Base-by-base conservation (phyloP, 768 basidiomycete species). In the Pleurotus citrinopileatus region DNA sequence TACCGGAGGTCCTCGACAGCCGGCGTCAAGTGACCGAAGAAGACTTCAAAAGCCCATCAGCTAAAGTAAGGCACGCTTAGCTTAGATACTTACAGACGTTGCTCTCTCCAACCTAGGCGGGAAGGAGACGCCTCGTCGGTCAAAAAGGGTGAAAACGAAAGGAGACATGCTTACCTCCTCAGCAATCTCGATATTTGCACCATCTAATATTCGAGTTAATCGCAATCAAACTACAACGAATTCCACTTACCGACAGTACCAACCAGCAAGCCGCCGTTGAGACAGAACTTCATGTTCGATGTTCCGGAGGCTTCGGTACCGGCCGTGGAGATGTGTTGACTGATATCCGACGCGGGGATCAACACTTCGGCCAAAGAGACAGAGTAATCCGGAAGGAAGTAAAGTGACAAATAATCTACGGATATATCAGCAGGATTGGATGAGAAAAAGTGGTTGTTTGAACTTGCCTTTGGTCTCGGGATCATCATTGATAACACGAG, bases 361-460 rank as follows among this genome's bases (percentile, higher is more conserved):
- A 94, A 76, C 20, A 94, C 73, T 65, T 93, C 91, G 1, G 91
- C 89, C 42, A 90, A 69, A 42, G 87, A 88, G 34, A 90, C 92
- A 1, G 86, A 89, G 72, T 99, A 99, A 67, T 98, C 96, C 0
- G 97, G 95, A 17, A 99, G 79, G 88, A 98, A 98, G 76, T 88
- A 91, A 57, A 98, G 79, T 42, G 84, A 84, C 59, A 98, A 85
- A 59, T 89, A 84, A 56, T 91, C 86, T 61, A 85, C 87, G 8
- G 8, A 26, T 93, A 90, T 51, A 97, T 94, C 23, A 28, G 22
- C 26, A 36, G 26, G 5, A 29, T 4, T 42, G n/a, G 26, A 36
- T 2, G 2, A 29, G 7, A 47, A 9, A 42, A 26, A 32, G 17
- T 12, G 4, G 7, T 3, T 17, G 6, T 10, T 37, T 3, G 15